Conservation (phyloP, 2,329 filamentous ascomycete species). For the Xylaria polymorpha region DNA sequence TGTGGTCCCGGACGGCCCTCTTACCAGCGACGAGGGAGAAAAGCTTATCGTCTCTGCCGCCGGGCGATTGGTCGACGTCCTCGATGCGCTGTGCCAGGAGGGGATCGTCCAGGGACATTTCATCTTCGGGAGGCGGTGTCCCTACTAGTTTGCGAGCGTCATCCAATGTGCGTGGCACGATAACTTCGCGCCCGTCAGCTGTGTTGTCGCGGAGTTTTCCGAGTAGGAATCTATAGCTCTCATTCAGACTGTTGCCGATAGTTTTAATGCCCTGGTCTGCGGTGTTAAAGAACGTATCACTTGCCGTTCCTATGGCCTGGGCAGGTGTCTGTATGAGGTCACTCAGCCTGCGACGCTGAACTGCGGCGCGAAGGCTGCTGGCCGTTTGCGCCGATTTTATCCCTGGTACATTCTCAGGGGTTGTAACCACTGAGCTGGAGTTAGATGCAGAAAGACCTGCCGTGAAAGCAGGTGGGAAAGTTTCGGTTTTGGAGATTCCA, state of each 20-base stretch:
- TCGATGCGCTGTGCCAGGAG: constrained; percentile 62
- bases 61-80: constrained; percentile 50
- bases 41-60: constrained; percentile 69
- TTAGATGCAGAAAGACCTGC: constrained; percentile 55
- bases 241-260: constrained; percentile 89
- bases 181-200: constrained; percentile 60
- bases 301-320: constrained; percentile 82
- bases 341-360: constrained; percentile 76
- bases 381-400: constrained; percentile 54
- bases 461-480: constrained; percentile 68
- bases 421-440: constrained; percentile 49
- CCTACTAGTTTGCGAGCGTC: constrained; percentile 91
- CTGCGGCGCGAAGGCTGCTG: constrained; percentile 58
- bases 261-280: constrained; percentile 93
- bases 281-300: constrained; percentile 85
- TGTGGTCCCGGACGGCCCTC: constrained; percentile 73
- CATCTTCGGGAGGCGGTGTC: constrained; percentile 73
- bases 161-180: constrained; percentile 88
- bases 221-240: constrained; percentile 93
- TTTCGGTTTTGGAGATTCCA: constrained; percentile 62
- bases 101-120: constrained; percentile 68
- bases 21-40: constrained; percentile 78
- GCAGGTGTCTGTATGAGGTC: constrained; percentile 88
- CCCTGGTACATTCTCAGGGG: constrained; percentile 48
- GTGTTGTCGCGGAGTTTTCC: constrained; percentile 84